These are phyloP conservation scores for Staphylotrichum tortipilum DNA, from an alignment of 495 filamentous ascomycete genomes.

Conservation along the genomic window DNA sequence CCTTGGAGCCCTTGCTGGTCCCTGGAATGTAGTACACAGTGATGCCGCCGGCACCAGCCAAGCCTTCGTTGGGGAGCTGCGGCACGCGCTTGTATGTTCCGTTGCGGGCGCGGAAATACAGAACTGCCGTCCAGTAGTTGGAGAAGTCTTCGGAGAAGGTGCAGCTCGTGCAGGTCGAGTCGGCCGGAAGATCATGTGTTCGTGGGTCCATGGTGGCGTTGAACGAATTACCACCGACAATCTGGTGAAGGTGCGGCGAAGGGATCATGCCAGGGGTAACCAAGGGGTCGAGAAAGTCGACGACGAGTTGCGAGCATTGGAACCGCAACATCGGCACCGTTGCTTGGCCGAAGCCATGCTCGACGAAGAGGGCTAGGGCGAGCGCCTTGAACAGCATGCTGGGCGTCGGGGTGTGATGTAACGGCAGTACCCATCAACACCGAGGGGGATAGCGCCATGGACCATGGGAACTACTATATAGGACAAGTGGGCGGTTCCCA, in stretches of 20 bases:
- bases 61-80: slow-evolving; percentile 26
- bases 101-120: slow-evolving; percentile 1
- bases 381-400: slow-evolving; percentile 1
- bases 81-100: slow-evolving; percentile 41
- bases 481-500: too few relatives aligned
- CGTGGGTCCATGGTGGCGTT: slow-evolving; percentile 20
- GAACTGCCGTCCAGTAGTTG: neutral
- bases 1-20: slow-evolving; percentile 24
- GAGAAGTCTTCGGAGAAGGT: slow-evolving; percentile 16
- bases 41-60: slow-evolving; percentile 28
- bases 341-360: neutral
- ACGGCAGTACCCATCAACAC: too few relatives aligned
- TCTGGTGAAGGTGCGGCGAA: slow-evolving; percentile 36
- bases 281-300: slow-evolving; percentile 37
- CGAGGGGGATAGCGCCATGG: too few relatives aligned
- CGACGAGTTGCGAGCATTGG: slow-evolving; percentile 36
- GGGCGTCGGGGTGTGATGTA: too few relatives aligned
- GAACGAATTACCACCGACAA: slow-evolving; percentile 28
- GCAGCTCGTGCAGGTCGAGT: slow-evolving; percentile 26
- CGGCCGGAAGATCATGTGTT: slow-evolving; percentile 16
- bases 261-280: slow-evolving; percentile 33
- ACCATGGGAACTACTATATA: too few relatives aligned
- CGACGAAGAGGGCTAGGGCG: neutral
- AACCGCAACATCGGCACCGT: slow-evolving; percentile 42
- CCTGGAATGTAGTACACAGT: slow-evolving; percentile 35